These are phyloP conservation scores for Saccharomycopsis sp. DNA, from an alignment of 805 yeast species.

Conservation along the genomic window DNA sequence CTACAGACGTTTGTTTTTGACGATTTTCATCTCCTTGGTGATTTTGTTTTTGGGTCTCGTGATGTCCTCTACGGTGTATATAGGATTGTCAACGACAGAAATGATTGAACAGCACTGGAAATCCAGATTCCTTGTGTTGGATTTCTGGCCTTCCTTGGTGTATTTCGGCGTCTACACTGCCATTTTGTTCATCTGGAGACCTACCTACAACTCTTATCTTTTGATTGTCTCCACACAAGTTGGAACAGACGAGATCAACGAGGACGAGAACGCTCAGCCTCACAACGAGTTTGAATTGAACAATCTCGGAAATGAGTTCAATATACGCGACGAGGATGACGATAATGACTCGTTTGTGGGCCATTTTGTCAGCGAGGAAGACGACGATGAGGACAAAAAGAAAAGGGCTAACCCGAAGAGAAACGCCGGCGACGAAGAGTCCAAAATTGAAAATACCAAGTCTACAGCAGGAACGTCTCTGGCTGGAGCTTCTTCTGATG, in stretches of 20 bases:
- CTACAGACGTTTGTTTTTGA: conserved; percentile 71
- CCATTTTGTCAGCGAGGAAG: conserved; percentile 23
- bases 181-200: conserved; percentile 92
- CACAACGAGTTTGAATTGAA: conserved; percentile 25
- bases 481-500: background rate
- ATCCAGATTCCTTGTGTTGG: conserved; percentile 76
- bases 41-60: conserved; percentile 65
- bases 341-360: conserved; percentile 28
- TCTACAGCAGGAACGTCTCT: background rate
- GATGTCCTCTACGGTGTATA: conserved; percentile 58
- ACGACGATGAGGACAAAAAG: background rate
- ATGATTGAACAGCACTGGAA: conserved; percentile 88
- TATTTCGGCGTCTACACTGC: conserved; percentile 79
- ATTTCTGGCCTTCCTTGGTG: conserved; percentile 92
- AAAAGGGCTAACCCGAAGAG: background rate
- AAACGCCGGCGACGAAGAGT: conserved; percentile 8
- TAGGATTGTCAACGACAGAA: conserved; percentile 69
- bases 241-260: conserved; percentile 70
- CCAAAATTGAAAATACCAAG: conserved; percentile 10
- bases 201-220: conserved; percentile 91
- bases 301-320: conserved; percentile 35
- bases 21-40: conserved; percentile 66
- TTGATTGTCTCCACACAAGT: conserved; percentile 91
- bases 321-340: conserved; percentile 35
- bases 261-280: conserved; percentile 59